A percentile compares a stretch with the other conserved stretches of the same genome.
Evolutionary conservation across 352 stramenopile genomes (phyloP).

Genomic region (Thalassiosira hispida): DNA sequence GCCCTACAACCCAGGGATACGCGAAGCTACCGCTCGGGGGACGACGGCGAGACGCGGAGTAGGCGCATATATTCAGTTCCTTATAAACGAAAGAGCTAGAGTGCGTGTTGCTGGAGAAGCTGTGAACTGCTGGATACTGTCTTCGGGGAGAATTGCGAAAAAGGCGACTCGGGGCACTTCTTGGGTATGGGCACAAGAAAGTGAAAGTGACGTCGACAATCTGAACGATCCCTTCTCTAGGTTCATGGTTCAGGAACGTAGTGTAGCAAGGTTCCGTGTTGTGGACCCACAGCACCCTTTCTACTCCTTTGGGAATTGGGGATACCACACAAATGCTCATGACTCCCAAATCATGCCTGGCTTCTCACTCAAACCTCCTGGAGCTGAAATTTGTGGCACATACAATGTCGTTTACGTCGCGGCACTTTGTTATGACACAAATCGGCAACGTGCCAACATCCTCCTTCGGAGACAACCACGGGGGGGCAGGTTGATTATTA

Average conservation of each 20-base stretch:
- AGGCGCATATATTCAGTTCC: constrained; percentile 18
- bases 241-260: not conserved
- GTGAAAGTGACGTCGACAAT: no score
- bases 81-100: constrained; percentile 8
- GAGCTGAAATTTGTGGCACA: constrained; percentile 10
- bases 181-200: no score
- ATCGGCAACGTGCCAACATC: constrained; percentile 7
- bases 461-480: constrained; percentile 6
- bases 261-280: not conserved
- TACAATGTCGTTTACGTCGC: constrained; percentile 10
- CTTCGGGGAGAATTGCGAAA: constrained; percentile 14
- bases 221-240: no score
- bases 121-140: constrained; percentile 6
- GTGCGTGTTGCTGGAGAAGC: constrained; percentile 20
- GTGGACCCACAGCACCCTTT: not conserved
- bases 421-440: not conserved
- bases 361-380: constrained; percentile 25
- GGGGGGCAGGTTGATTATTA: constrained; percentile 9
- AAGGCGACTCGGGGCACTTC: constrained; percentile 20
- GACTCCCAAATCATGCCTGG: constrained; percentile 30
- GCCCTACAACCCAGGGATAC: constrained; percentile 18
- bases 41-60: not conserved
- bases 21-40: constrained; percentile 17
- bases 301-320: constrained; percentile 41
- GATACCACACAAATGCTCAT: constrained; percentile 28